Base-by-base conservation (phyloP, 1,284 basidiomycete species). In the Malassezia slooffiae region DNA sequence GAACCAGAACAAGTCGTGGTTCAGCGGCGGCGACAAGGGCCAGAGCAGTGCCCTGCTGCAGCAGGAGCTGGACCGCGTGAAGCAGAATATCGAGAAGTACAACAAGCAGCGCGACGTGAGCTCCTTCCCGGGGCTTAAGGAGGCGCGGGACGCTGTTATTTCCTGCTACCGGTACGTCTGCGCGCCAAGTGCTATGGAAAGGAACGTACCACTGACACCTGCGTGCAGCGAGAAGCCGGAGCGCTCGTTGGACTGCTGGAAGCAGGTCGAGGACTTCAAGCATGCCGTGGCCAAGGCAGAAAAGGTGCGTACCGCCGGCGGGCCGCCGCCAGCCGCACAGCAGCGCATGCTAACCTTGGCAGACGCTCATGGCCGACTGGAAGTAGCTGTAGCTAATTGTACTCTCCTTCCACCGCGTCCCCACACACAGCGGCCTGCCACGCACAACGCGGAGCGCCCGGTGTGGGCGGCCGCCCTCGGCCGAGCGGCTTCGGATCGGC, bases 241-340 rank as follows among this genome's bases (percentile, higher is more conserved):
- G 0, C 77, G 74, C 5, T 74, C 83, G 17, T 70, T 88, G 31
- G 77, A 86, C 54, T 88, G 85, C 70, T 84, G 80, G 80, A 75
- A 73, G 50, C 77, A 85, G 60, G 82, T 85, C 4, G 70, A 72
- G n/a, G 75, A 74, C 16, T 88, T 88, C 73, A 85, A 80, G 62
- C 62, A 73, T 23, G 77, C 81, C 1, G 81, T 87, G 13, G 75
- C 76, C 10, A 71, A 75, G 39, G 73, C 83, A 58, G 85, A 88
- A 69, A 73, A 76, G 67, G 78, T 77, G 31, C 48, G 42, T 44
- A 12, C 5, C 15, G 24, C 24, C 6, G 7, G 24, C 24, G 6
- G 24, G 12, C 24, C 24, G 24, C 24, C 7, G 7, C 12, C 24
- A 26, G 24, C 24, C 7, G 24, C 24, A 12, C 24, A 26, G 7